These are phyloP conservation scores for Phoma sp. DNA, from an alignment of 2,329 filamentous ascomycete species.

Conservation along the genomic window DNA sequence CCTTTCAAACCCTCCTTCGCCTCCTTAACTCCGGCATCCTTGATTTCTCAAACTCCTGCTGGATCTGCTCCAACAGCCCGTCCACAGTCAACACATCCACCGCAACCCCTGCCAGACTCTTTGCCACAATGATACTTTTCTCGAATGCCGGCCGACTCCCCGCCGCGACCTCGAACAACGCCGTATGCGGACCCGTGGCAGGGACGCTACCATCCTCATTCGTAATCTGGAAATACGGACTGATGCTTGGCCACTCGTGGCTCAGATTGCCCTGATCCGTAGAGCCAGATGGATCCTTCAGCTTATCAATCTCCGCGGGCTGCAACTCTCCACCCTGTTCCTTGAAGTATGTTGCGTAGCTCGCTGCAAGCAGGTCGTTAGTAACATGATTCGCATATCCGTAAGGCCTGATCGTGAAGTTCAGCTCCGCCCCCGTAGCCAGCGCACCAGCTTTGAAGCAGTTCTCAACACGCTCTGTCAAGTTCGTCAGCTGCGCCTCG, in stretches of 20 bases:
- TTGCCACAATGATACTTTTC: conserved; percentile 20
- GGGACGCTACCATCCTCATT: conserved; percentile 21
- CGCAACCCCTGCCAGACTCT: conserved; percentile 19
- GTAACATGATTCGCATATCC: conserved; percentile 20
- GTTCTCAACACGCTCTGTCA: conserved; percentile 13
- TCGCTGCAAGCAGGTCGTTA: conserved; percentile 18
- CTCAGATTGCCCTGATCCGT: conserved; percentile 27
- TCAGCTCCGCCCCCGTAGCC: conserved; percentile 16
- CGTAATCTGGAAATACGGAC: conserved; percentile 24
- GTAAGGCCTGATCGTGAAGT: conserved; percentile 20
- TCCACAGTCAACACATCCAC: conserved; percentile 19
- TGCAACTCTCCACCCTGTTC: conserved; percentile 3
- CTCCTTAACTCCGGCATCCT: not conserved
- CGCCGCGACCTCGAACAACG: conserved; percentile 21
- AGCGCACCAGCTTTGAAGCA: conserved; percentile 22
- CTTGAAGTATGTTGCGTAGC: conserved; percentile 11
- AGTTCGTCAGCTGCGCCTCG: conserved; percentile 11
- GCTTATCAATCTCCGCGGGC: conserved; percentile 3
- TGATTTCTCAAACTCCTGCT: conserved; percentile 17
- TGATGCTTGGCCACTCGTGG: conserved; percentile 22
- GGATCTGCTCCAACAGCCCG: conserved; percentile 18
- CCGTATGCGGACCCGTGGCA: conserved; percentile 19
- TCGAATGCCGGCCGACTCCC: conserved; percentile 18
- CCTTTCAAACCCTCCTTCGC: not conserved
- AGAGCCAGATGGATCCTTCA: conserved; percentile 13